These are phyloP conservation scores for Fonsecaea erecta DNA, from an alignment of 2,329 filamentous ascomycete species.

Conservation along the genomic window DNA sequence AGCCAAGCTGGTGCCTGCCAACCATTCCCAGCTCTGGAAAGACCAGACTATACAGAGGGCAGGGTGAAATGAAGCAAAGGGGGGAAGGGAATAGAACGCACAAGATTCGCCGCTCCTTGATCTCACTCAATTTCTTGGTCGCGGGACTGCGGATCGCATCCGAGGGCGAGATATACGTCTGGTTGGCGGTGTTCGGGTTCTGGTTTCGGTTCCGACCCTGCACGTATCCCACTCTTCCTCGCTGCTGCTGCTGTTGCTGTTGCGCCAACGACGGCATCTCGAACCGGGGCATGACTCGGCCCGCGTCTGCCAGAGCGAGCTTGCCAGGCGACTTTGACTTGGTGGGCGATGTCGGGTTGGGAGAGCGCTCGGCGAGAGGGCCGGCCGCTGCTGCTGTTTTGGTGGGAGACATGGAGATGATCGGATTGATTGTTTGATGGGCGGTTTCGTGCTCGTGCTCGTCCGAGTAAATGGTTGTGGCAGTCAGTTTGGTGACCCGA, in stretches of 20 bases:
- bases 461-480: too few species aligned
- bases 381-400: conserved; percentile 4
- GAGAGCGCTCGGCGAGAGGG: conserved; percentile 25
- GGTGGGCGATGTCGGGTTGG: conserved; percentile 31
- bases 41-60: background rate
- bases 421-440: too few species aligned
- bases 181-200: conserved; percentile 16
- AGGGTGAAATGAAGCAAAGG: background rate
- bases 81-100: conserved; percentile 17
- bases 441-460: too few species aligned
- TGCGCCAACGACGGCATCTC: conserved; percentile 1
- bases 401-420: conserved; percentile 24
- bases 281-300: background rate
- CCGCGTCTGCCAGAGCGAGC: conserved; percentile 16
- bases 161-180: conserved; percentile 54
- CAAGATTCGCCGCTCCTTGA: conserved; percentile 55
- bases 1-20: background rate
- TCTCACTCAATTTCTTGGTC: conserved; percentile 55
- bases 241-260: conserved; percentile 16
- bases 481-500: too few species aligned
- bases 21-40: too few species aligned
- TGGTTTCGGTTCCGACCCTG: too few species aligned
- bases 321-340: conserved; percentile 20
- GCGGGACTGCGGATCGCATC: conserved; percentile 57
- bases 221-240: background rate